phyloP scores from a whole-genome alignment of 768 basidiomycete genomes.

The Tylopilus subfusipes region DNA sequence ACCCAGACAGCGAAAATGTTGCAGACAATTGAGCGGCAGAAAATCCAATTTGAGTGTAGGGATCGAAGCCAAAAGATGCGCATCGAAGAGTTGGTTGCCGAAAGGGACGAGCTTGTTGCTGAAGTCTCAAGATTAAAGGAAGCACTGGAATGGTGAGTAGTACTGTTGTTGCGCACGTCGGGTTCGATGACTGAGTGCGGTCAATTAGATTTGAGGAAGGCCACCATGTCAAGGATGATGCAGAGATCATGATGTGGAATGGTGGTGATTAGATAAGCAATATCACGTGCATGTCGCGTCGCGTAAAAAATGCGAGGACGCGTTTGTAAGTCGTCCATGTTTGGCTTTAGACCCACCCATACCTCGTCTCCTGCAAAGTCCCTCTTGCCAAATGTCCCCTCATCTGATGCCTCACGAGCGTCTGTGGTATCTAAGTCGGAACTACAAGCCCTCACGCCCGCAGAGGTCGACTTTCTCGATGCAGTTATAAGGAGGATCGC shows the following conservation, averaged over 20 bases:
- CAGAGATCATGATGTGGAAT: not conserved
- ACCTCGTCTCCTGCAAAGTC: slow-evolving; percentile 45
- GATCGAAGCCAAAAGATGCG: slow-evolving; percentile 21
- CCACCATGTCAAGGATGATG: slow-evolving; percentile 11
- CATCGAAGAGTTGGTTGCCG: slow-evolving; percentile 19
- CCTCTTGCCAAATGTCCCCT: slow-evolving; percentile 15
- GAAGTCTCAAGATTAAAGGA: slow-evolving; percentile 19
- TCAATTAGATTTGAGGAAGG: slow-evolving; percentile 6
- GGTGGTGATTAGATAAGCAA: slow-evolving; percentile 23
- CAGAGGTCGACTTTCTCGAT: slow-evolving; percentile 71
- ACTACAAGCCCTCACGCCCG: slow-evolving; percentile 44
- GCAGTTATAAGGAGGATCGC: slow-evolving; percentile 69
- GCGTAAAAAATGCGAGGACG: slow-evolving; percentile 18
- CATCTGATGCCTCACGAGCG: slow-evolving; percentile 38
- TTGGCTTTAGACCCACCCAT: slow-evolving; percentile 44
- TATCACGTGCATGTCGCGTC: slow-evolving; percentile 28
- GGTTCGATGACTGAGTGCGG: not conserved
- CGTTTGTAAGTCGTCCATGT: slow-evolving; percentile 32
- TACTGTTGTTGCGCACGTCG: not conserved
- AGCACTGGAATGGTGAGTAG: slow-evolving; percentile 15
- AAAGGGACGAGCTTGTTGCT: slow-evolving; percentile 13
- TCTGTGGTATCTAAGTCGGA: slow-evolving; percentile 45
- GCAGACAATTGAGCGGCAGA: slow-evolving; percentile 23
- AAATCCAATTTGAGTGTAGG: slow-evolving; percentile 20
- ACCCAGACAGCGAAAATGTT: slow-evolving; percentile 11